Evolutionary conservation across 129 eudicot species (phyloP).

Genomic region (Gnaphalium uliginosum): DNA sequence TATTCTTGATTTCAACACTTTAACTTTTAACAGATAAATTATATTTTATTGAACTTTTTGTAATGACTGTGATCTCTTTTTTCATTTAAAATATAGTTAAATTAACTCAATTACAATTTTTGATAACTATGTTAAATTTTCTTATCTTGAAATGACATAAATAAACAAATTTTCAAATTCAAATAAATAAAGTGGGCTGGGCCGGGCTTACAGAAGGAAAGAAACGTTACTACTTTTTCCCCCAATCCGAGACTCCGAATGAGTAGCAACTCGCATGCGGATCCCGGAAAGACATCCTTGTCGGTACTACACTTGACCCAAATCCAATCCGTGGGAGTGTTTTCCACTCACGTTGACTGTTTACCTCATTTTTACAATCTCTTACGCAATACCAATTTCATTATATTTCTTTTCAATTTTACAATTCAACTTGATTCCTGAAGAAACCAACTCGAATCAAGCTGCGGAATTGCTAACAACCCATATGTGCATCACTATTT

Average conservation of each 20-base stretch:
- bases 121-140: no score
- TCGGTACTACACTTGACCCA: slow-evolving; percentile 27
- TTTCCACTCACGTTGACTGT: slow-evolving; percentile 18
- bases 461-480: slow-evolving; percentile 4
- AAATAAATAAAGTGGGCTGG: background rate
- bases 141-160: no score
- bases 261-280: slow-evolving; percentile 26
- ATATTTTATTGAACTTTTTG: no score
- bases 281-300: slow-evolving; percentile 30
- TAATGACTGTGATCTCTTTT: no score
- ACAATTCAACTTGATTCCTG: background rate
- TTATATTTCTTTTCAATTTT: background rate
- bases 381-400: background rate
- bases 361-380: background rate
- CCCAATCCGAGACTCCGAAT: slow-evolving; percentile 19
- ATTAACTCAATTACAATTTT: no score
- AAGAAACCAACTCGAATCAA: slow-evolving; percentile 24
- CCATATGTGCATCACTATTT: slow-evolving; percentile 21
- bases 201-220: background rate
- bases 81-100: no score
- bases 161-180: no score
- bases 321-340: background rate
- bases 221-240: background rate
- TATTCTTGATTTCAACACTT: no score
- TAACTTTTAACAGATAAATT: no score